Base-by-base conservation (phyloP, 257 asterid species). In the Rhazya stricta region DNA sequence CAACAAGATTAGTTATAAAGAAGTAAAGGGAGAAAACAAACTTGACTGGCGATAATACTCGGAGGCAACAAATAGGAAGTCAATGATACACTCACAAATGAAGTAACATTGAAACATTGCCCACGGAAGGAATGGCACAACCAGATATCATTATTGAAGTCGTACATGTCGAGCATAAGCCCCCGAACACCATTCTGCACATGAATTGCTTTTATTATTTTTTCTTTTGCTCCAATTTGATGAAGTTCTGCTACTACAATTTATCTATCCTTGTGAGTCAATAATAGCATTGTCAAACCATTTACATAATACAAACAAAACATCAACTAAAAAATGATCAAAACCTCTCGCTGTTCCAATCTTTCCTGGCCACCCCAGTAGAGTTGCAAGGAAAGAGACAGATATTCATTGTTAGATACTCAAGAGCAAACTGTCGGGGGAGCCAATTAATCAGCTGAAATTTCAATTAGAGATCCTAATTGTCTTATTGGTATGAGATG, bases 121-220 rank as follows among this genome's bases (percentile, higher is more conserved):
- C 95, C 96, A 4, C 73, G 77, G 58, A 87, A 86, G 21, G 98
- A 93, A 80, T 93, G 98, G 75, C 98, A 93, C 71, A 93, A 74
- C 97, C 97, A 93, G 72, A 93, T 79, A 75, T 89, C 95, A 46
- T 89, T 68, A 67, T 88, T 81, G 90, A 93, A 91, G 78, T 93
- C 98, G 63, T 93, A 93, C 88, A 88, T 83, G 79, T 93, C 98
- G 27, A 93, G 97, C 98, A 93, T 93, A 41, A 93, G 91, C 51
- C 98, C 98, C 43, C 98, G 91, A 67, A 93, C 95, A 25, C 98
- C 98, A 84, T 91, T 93, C 98, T 93, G 76, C 85, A 72, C 41
- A 11, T 30, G 30, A 71, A 30, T 25, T 46, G 0, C 32, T 15
- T 1, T 16, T 62, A 62, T 62, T 16, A 13, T 9, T 61, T 27